Conservation (phyloP, 2,329 filamentous ascomycete genomes). For the Verticillium isaacii region DNA sequence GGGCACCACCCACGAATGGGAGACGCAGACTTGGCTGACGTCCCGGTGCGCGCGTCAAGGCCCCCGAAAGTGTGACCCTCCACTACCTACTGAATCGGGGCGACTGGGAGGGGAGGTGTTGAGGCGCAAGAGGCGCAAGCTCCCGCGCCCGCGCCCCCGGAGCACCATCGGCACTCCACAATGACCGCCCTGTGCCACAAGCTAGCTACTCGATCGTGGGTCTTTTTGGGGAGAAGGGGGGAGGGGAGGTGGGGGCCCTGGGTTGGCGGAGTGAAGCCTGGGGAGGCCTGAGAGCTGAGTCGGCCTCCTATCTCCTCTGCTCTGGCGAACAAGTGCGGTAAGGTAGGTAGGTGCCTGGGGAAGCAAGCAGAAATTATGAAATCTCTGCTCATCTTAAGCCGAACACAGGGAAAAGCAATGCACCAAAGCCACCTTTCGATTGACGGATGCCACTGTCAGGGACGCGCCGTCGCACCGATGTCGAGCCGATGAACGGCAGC, state of each 20-base stretch:
- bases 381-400: neutral
- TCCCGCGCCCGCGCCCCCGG: neutral
- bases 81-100: neutral
- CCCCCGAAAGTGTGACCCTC: no score
- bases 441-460: neutral
- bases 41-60: no score
- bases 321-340: neutral
- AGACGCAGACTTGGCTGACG: neutral
- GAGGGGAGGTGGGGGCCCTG: neutral
- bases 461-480: neutral
- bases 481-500: neutral
- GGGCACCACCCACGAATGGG: neutral
- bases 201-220: neutral
- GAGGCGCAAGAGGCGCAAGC: neutral
- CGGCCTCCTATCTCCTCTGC: neutral
- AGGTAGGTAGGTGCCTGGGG: no score
- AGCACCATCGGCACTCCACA: neutral
- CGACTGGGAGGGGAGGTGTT: neutral
- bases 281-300: neutral
- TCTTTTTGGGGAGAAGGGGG: neutral
- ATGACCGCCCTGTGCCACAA: neutral
- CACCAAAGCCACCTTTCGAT: neutral
- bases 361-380: neutral
- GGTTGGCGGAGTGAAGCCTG: neutral
- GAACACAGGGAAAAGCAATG: neutral